These are phyloP conservation scores for Aspergillus diversus DNA, from an alignment of 495 filamentous ascomycete genomes.

Conservation along the genomic window DNA sequence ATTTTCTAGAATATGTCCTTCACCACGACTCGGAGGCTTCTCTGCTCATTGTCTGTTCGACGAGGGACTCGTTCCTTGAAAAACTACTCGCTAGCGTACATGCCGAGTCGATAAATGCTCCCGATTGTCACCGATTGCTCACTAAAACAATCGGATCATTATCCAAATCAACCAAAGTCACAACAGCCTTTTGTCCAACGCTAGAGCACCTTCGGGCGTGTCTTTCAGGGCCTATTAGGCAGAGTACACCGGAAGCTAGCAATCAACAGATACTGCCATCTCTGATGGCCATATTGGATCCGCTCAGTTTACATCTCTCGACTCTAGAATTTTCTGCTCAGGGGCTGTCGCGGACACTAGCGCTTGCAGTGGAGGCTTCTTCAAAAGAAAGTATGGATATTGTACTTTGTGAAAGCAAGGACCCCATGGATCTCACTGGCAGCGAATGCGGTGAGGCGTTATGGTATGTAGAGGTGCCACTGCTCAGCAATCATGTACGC, in stretches of 20 bases:
- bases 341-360: constrained; percentile 71
- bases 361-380: constrained; percentile 69
- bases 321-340: constrained; percentile 85
- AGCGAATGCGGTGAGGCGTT: constrained; percentile 39
- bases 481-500: constrained; percentile 64
- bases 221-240: constrained; percentile 48
- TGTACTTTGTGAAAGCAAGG: constrained; percentile 46
- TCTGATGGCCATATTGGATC: constrained; percentile 66
- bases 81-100: constrained; percentile 42
- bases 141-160: constrained; percentile 70
- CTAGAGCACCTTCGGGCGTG: constrained; percentile 78
- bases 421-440: constrained; percentile 35
- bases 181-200: constrained; percentile 71
- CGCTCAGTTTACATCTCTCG: constrained; percentile 67
- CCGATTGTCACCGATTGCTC: constrained; percentile 47
- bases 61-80: constrained; percentile 64
- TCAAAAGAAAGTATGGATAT: constrained; percentile 35
- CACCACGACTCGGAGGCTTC: constrained; percentile 55
- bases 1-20: constrained; percentile 68
- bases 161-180: constrained; percentile 66
- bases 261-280: constrained; percentile 21
- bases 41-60: constrained; percentile 71
- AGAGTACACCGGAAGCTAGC: neutral
- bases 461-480: constrained; percentile 61
- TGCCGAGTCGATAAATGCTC: constrained; percentile 22